A percentile compares a stretch with the other conserved stretches of the same genome.
phyloP scores from a whole-genome alignment of 495 filamentous ascomycete species.

The Penicillium nucicola region DNA sequence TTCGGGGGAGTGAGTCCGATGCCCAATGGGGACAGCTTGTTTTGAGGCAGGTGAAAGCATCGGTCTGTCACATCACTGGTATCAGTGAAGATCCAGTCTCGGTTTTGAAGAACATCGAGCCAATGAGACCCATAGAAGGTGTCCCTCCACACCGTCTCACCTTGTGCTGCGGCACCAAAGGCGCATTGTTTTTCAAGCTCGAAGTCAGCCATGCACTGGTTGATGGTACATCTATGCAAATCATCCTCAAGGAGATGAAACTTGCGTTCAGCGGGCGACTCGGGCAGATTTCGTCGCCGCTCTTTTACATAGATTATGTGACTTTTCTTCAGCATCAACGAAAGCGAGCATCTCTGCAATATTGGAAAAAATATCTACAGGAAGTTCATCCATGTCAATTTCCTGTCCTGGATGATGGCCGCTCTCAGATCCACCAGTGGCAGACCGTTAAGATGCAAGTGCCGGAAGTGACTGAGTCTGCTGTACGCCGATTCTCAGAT shows the following conservation, averaged over 20 bases:
- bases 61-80: not conserved
- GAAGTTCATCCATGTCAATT: not conserved
- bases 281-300: not conserved
- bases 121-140: not conserved
- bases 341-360: not conserved
- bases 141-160: not conserved
- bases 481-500: conserved; percentile 37
- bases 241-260: conserved; percentile 21
- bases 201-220: conserved; percentile 43
- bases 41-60: conserved; percentile 21
- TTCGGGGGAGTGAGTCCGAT: not conserved
- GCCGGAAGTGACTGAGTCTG: conserved; percentile 24
- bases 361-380: not conserved
- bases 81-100: not conserved
- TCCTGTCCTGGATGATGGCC: not conserved
- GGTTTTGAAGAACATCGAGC: not conserved
- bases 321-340: not conserved
- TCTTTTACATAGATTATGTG: not conserved
- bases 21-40: not conserved
- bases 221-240: conserved; percentile 25
- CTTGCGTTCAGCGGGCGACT: conserved; percentile 30
- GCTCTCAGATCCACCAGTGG: not conserved
- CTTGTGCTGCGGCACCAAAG: conserved; percentile 17
- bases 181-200: conserved; percentile 28
- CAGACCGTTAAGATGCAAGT: not conserved